Conservation (phyloP, 2,329 filamentous ascomycete genomes). For the Pseudogymnoascus verrucosus region DNA sequence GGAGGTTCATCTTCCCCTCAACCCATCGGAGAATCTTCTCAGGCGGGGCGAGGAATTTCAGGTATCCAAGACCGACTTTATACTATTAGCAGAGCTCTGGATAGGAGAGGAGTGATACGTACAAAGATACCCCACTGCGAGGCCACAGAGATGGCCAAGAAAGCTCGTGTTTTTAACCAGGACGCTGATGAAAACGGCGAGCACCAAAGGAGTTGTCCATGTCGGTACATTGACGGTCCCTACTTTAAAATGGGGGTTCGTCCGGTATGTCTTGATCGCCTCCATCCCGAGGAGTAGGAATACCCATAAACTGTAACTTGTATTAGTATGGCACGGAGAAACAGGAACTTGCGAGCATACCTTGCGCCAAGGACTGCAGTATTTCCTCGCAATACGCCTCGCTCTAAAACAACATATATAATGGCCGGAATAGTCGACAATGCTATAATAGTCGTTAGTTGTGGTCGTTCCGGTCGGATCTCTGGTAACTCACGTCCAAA, state of each 20-base stretch:
- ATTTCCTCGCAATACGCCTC: constrained; percentile 61
- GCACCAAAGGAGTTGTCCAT: constrained; percentile 79
- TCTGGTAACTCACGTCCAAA: constrained; percentile 65
- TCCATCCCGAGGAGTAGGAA: constrained; percentile 82
- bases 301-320: constrained; percentile 69
- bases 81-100: constrained; percentile 16
- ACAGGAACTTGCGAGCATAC: constrained; percentile 37
- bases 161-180: constrained; percentile 76
- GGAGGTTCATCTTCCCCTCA: constrained; percentile 77
- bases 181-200: constrained; percentile 66
- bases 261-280: constrained; percentile 74
- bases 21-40: constrained; percentile 83
- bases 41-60: constrained; percentile 82
- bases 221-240: constrained; percentile 68
- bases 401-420: constrained; percentile 73
- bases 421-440: constrained; percentile 75
- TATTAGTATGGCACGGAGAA: constrained; percentile 19
- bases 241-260: constrained; percentile 68
- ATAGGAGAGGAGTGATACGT: constrained; percentile 30
- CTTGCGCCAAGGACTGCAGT: constrained; percentile 74
- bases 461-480: not conserved
- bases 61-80: constrained; percentile 73
- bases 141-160: constrained; percentile 76
- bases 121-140: constrained; percentile 83
- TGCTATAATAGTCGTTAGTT: constrained; percentile 39